Evolutionary conservation across 805 yeast species (phyloP).

Genomic region (Nakazawaea laoshanensis): DNA sequence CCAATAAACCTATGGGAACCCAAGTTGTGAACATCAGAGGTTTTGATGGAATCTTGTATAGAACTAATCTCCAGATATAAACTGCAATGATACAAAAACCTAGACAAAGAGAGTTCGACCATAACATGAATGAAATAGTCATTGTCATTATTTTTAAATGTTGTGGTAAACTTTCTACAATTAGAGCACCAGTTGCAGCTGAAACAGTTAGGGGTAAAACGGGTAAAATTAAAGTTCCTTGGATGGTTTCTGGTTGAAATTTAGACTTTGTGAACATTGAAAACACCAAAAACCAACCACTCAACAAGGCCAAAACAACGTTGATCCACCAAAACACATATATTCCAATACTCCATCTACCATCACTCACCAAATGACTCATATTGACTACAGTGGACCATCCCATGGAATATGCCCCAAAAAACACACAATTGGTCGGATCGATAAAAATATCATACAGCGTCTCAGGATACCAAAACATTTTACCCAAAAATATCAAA

Average conservation of each 20-base stretch:
- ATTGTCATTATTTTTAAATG: conserved; percentile 43
- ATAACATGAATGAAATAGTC: conserved; percentile 45
- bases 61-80: conserved; percentile 50
- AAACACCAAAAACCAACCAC: conserved; percentile 57
- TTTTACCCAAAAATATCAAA: conserved; percentile 30
- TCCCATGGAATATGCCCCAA: conserved; percentile 84
- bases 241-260: conserved; percentile 30
- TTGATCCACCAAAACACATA: conserved; percentile 75
- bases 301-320: conserved; percentile 40
- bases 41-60: conserved; percentile 52
- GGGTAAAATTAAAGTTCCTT: conserved; percentile 59
- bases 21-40: conserved; percentile 53
- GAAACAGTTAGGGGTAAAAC: conserved; percentile 76
- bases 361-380: conserved; percentile 35
- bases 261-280: conserved; percentile 30
- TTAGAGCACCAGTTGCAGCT: conserved; percentile 58
- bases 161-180: conserved; percentile 36
- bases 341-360: conserved; percentile 35
- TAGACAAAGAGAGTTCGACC: conserved; percentile 61
- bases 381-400: conserved; percentile 55
- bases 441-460: conserved; percentile 22
- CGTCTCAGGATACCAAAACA: conserved; percentile 23
- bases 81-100: conserved; percentile 49
- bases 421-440: conserved; percentile 45
- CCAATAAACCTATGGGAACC: conserved; percentile 75